Base-by-base conservation (phyloP, 768 basidiomycete species). In the Auriculariales sp. region DNA sequence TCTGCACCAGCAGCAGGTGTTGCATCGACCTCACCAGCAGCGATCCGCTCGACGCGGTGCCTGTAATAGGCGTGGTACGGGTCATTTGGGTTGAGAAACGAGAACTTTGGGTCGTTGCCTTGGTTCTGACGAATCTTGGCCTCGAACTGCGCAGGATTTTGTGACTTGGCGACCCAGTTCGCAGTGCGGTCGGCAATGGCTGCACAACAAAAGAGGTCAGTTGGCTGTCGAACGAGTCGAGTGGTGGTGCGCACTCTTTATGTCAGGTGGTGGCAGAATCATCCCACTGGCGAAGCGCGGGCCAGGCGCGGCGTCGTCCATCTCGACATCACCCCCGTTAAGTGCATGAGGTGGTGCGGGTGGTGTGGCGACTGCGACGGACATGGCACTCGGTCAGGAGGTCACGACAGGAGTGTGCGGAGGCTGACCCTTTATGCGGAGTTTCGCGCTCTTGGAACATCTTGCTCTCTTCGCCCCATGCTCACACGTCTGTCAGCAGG, bases 61-160 rank as follows among this genome's bases (percentile, higher is more conserved):
- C 87, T 81, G 63, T 99, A 99, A 69, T 99, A 98, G 53, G 88
- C 88, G 81, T 98, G 90, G 70, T 95, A 99, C 56, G 95, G 90
- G 73, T 99, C 95, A 46, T 79, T 78, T 54, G 89, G 83, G 70
- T 94, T 94, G 65, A 99, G 77, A 73, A 99, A 99, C 51, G 94
- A 91, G 74, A 98, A 99, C 69, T 95, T 94, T 51, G 92, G 90
- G 71, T 98, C 94, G 56, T 81, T 77, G 68, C 91, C 88, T 66
- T 93, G 93, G 59, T 87, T 85, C 68, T 97, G 92, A 58, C 92
- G 81, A 65, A 99, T 91, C 69, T 94, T 93, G 62, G 92, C 89
- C 69, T 98, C 94, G 61, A 99, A 92, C 58, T 84, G 79, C 9
- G 81, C 78, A 5, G 93, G 91, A 59, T 95, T 88, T 25, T 84